Conservation (phyloP, 2,329 filamentous ascomycete species). For the Fusarium duplospermum region DNA sequence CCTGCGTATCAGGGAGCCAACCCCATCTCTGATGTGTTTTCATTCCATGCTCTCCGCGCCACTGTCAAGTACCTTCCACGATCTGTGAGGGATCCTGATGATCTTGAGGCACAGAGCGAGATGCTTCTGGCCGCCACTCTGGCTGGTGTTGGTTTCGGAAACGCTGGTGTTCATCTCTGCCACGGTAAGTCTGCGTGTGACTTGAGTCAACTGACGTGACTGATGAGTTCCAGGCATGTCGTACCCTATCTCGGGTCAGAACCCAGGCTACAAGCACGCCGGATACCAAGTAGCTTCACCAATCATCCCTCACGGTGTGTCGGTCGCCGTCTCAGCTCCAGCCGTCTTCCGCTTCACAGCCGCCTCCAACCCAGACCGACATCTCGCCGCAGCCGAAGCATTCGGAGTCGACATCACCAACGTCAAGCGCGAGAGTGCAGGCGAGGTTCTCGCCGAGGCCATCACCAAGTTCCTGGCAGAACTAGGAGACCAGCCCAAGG, state of each 20-base stretch:
- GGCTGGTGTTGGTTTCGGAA: constrained; percentile 96
- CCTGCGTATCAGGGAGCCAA: constrained; percentile 98
- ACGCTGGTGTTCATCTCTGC: constrained; percentile 90
- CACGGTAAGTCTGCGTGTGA: constrained; percentile 59
- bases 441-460: constrained; percentile 87
- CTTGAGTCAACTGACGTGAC: constrained; percentile 1
- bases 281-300: constrained; percentile 83
- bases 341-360: constrained; percentile 95
- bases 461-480: constrained; percentile 82
- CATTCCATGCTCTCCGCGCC: constrained; percentile 81
- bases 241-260: constrained; percentile 96
- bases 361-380: constrained; percentile 90
- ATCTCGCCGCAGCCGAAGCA: constrained; percentile 87
- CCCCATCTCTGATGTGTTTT: constrained; percentile 98
- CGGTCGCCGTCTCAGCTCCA: constrained; percentile 91
- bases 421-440: constrained; percentile 89
- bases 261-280: constrained; percentile 85
- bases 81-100: constrained; percentile 87
- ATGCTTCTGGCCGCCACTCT: constrained; percentile 96
- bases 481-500: constrained; percentile 90
- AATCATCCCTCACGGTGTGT: constrained; percentile 96
- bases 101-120: constrained; percentile 90
- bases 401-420: constrained; percentile 92
- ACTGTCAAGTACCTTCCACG: constrained; percentile 94
- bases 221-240: constrained; percentile 76